These are phyloP conservation scores for Trichoderma hamatum DNA, from an alignment of 2,329 filamentous ascomycete species.

Conservation along the genomic window DNA sequence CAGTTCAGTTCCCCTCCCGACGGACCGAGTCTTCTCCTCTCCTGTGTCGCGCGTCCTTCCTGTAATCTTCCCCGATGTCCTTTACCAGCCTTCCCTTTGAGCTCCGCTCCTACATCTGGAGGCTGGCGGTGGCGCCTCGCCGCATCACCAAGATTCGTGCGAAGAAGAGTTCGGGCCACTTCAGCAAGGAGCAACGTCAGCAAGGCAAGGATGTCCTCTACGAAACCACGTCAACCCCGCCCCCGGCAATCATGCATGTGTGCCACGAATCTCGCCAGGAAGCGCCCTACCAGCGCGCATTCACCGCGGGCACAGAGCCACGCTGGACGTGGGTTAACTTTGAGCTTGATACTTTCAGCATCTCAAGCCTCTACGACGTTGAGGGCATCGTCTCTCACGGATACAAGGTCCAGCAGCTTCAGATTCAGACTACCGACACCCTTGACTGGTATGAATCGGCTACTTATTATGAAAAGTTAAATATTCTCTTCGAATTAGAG, in stretches of 20 bases:
- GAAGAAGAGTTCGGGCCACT: not conserved
- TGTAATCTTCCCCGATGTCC: not conserved
- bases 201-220: conserved; percentile 9
- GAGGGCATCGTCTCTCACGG: not conserved
- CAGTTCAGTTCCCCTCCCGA: too few species aligned
- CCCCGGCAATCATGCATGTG: conserved; percentile 25
- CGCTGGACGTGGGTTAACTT: conserved; percentile 27
- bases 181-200: not conserved
- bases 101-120: not conserved
- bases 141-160: not conserved
- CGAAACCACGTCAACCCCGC: conserved; percentile 25
- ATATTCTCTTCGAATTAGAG: not conserved
- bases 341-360: not conserved
- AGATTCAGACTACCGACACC: not conserved
- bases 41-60: too few species aligned
- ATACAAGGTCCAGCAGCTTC: not conserved
- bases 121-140: not conserved
- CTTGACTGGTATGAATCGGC: not conserved
- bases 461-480: not conserved
- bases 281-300: conserved; percentile 24
- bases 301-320: not conserved
- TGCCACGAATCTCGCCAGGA: conserved; percentile 25
- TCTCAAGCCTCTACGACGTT: not conserved
- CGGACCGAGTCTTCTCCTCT: too few species aligned
- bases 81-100: not conserved